These are phyloP conservation scores for Moringa oleifera DNA, from an alignment of 345 rosid genomes.

Conservation along the genomic window DNA sequence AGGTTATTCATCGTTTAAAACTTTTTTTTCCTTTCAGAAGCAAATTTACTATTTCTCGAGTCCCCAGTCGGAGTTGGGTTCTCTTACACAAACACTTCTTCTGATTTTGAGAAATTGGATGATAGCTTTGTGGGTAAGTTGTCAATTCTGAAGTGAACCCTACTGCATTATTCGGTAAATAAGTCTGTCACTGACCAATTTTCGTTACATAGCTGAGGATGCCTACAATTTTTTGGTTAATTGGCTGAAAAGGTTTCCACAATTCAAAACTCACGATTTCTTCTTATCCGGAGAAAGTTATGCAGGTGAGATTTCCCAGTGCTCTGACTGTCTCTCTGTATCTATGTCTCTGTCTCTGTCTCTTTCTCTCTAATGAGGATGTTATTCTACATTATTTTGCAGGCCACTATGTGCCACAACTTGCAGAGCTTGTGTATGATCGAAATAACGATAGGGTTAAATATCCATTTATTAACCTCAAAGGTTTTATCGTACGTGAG, in stretches of 20 bases:
- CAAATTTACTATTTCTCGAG: conserved; percentile 59
- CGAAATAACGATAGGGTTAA: conserved; percentile 34
- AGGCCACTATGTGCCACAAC: conserved; percentile 65
- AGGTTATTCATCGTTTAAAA: not conserved
- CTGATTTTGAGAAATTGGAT: conserved; percentile 40
- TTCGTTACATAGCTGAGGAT: conserved; percentile 25
- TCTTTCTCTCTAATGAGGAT: not conserved
- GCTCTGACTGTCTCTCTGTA: not conserved
- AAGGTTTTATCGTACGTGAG: conserved; percentile 32
- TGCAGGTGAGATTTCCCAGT: conserved; percentile 24
- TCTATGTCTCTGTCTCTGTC: not conserved
- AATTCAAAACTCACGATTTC: conserved; percentile 28
- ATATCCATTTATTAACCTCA: conserved; percentile 34
- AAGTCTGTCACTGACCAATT: not conserved
- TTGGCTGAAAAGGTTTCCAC: conserved; percentile 30
- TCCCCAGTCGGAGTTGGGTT: conserved; percentile 71
- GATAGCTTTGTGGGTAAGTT: conserved; percentile 51
- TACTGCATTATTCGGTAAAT: not conserved
- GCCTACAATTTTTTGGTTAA: conserved; percentile 30
- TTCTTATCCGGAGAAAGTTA: conserved; percentile 32
- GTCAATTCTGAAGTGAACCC: not conserved
- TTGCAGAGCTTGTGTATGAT: conserved; percentile 52
- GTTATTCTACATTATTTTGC: conserved; percentile 6
- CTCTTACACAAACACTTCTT: conserved; percentile 59
- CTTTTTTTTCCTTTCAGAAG: conserved; percentile 28